A percentile compares a stretch with the other conserved stretches of the same genome.
Conservation (phyloP, 768 basidiomycete species). For the Piloderma croceum region DNA sequence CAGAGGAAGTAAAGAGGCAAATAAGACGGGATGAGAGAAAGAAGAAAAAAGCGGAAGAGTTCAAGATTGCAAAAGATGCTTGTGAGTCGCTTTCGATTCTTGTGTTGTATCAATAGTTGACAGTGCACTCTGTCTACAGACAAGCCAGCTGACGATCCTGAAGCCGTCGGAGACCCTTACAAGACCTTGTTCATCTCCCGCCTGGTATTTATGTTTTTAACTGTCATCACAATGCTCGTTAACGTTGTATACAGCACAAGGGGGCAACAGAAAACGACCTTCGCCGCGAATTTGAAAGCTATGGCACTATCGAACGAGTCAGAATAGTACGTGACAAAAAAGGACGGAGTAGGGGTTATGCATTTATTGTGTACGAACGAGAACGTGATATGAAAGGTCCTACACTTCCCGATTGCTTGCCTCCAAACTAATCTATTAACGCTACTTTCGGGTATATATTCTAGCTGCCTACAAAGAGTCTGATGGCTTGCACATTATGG, state of each 20-base stretch:
- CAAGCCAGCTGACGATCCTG: conserved; percentile 85
- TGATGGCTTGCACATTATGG: conserved; percentile 92
- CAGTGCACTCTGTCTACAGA: conserved; percentile 43
- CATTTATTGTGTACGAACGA: conserved; percentile 95
- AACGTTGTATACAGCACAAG: conserved; percentile 62
- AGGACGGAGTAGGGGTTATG: conserved; percentile 83
- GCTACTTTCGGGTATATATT: conserved; percentile 15
- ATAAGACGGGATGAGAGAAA: conserved; percentile 74
- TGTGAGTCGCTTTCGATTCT: conserved; percentile 50
- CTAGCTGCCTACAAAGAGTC: conserved; percentile 97
- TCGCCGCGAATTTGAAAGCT: conserved; percentile 91
- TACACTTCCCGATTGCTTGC: conserved; percentile 7
- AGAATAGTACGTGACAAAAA: conserved; percentile 91
- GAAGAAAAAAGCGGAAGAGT: conserved; percentile 69
- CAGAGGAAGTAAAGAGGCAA: conserved; percentile 78
- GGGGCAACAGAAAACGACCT: conserved; percentile 87
- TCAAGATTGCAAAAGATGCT: conserved; percentile 74
- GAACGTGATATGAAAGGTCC: conserved; percentile 99
- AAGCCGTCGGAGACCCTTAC: conserved; percentile 94
- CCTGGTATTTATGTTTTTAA: conserved; percentile 46
- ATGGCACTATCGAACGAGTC: conserved; percentile 91
- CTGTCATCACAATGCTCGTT: conserved; percentile 2
- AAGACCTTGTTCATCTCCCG: conserved; percentile 97
- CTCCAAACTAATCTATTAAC: conserved; percentile 10
- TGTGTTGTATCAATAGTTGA: conserved; percentile 1